Evolutionary conservation across 2,329 filamentous ascomycete species (phyloP).

Genomic region (Neonectria ditissima): DNA sequence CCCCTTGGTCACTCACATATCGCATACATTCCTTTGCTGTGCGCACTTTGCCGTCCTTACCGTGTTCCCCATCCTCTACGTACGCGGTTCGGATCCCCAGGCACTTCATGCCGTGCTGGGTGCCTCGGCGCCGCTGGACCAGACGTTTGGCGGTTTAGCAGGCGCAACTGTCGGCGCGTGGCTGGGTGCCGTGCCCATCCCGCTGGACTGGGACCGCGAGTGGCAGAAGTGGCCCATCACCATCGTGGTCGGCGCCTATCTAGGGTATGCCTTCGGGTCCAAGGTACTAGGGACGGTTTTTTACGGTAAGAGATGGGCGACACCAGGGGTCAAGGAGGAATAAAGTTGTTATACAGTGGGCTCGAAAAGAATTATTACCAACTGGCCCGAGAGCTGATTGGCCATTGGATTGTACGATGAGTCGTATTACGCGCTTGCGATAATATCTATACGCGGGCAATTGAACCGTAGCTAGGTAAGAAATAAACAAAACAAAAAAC

Average conservation of each 20-base stretch:
- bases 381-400: neutral
- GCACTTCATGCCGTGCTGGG: conserved; percentile 80
- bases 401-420: conserved; percentile 9
- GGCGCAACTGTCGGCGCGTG: conserved; percentile 86
- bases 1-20: conserved; percentile 83
- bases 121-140: conserved; percentile 79
- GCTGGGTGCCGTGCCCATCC: conserved; percentile 94
- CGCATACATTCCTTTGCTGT: conserved; percentile 83
- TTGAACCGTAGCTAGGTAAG: conserved; percentile 6
- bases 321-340: conserved; percentile 44
- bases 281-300: conserved; percentile 65
- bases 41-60: conserved; percentile 84
- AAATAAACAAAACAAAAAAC: conserved; percentile 12
- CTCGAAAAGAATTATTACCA: neutral
- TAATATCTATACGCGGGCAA: conserved; percentile 9
- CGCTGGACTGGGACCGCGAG: conserved; percentile 97
- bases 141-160: conserved; percentile 84
- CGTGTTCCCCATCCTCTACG: conserved; percentile 85
- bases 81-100: conserved; percentile 79
- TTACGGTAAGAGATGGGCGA: conserved; percentile 58
- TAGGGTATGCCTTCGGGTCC: conserved; percentile 80
- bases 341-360: conserved; percentile 23
- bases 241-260: conserved; percentile 84
- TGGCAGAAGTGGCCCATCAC: conserved; percentile 99
- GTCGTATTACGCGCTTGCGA: neutral